phyloP scores from a whole-genome alignment of 2,329 filamentous ascomycete species.

The Aphanocladium album region DNA sequence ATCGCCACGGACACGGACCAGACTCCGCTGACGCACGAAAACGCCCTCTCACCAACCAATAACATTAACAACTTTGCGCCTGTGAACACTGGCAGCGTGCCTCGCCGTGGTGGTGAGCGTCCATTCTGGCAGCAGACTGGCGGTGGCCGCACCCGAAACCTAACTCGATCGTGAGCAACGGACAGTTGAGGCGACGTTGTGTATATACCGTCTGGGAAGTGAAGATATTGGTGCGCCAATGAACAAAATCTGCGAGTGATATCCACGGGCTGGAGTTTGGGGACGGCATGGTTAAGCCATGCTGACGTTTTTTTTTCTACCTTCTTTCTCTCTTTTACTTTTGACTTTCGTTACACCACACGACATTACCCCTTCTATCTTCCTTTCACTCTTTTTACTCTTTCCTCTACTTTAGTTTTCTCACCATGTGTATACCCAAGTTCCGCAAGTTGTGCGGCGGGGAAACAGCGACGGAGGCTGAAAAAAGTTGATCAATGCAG shows the following conservation, averaged over 20 bases:
- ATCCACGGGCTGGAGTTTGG: background rate
- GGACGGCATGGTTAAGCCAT: background rate
- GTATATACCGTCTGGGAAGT: background rate
- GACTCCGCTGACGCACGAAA: conserved; percentile 1
- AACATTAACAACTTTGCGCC: background rate
- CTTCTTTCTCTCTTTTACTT: background rate
- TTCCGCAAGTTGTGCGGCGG: background rate
- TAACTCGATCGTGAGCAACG: conserved; percentile 10
- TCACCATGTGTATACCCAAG: conserved; percentile 1
- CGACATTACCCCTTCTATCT: background rate
- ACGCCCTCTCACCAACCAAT: background rate
- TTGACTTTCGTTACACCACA: background rate
- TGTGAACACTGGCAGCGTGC: conserved; percentile 1
- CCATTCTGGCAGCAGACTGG: conserved; percentile 13
- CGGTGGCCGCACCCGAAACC: conserved; percentile 11
- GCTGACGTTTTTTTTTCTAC: background rate
- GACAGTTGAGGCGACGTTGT: conserved; percentile 1
- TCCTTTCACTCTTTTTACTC: background rate
- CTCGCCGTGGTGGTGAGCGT: conserved; percentile 12
- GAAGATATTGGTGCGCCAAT: background rate
- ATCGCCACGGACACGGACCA: background rate
- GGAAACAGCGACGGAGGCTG: background rate
- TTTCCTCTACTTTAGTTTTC: background rate
- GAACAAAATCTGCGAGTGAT: background rate
- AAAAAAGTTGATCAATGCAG: background rate